Conservation (phyloP, 202 grass and related monocot species). For the Musa balbisiana region DNA sequence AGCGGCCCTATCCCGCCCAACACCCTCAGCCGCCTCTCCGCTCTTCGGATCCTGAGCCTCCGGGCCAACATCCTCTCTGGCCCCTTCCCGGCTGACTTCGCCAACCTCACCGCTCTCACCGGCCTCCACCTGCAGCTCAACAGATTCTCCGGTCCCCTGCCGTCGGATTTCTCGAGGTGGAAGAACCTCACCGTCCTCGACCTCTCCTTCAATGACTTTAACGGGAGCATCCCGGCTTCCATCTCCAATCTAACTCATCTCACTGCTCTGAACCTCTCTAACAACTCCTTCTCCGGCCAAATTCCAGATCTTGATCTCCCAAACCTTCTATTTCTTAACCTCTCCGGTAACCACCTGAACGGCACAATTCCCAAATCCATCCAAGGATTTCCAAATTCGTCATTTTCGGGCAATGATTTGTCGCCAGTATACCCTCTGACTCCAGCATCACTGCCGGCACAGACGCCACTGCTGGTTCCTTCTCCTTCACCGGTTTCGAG, state of each 20-base stretch:
- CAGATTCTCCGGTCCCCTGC: slow-evolving; percentile 50
- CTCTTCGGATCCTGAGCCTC: slow-evolving; percentile 73
- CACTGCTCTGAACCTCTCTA: slow-evolving; percentile 64
- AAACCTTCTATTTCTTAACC: slow-evolving; percentile 32
- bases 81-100: slow-evolving; percentile 18
- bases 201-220: slow-evolving; percentile 78
- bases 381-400: slow-evolving; percentile 31
- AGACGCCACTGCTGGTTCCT: not conserved
- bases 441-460: not conserved
- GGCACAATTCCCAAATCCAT: slow-evolving; percentile 42
- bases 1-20: slow-evolving; percentile 17
- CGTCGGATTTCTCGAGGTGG: slow-evolving; percentile 14
- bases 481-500: not conserved
- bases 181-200: slow-evolving; percentile 45
- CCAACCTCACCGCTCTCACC: slow-evolving; percentile 34
- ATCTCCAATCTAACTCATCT: slow-evolving; percentile 52
- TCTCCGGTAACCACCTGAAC: slow-evolving; percentile 59
- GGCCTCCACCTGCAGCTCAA: slow-evolving; percentile 88
- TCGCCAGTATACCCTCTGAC: not conserved
- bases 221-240: slow-evolving; percentile 30
- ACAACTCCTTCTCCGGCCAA: slow-evolving; percentile 66
- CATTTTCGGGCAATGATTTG: slow-evolving; percentile 51
- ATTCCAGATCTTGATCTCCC: slow-evolving; percentile 48
- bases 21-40: slow-evolving; percentile 25
- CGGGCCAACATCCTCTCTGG: slow-evolving; percentile 62